Conservation (phyloP, 108 stramenopile species). For the Bacterosira constricta region DNA sequence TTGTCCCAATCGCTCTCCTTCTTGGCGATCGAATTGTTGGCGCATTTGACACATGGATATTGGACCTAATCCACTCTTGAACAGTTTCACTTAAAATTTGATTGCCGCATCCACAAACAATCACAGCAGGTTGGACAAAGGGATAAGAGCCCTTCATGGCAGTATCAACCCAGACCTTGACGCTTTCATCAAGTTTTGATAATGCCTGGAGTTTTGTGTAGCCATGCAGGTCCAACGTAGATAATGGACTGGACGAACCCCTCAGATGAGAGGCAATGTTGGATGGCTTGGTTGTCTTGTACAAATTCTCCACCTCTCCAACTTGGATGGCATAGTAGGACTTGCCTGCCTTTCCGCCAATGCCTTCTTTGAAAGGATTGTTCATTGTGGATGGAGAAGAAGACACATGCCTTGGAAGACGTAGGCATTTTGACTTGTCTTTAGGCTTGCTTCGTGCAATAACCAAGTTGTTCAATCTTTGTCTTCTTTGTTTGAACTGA, state of each 20-base stretch:
- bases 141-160: slow-evolving; percentile 27
- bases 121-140: slow-evolving; percentile 7
- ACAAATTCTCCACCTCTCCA: slow-evolving; percentile 25
- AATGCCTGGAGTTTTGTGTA: slow-evolving; percentile 10
- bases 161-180: slow-evolving; percentile 11
- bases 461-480: slow-evolving; percentile 6
- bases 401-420: background rate
- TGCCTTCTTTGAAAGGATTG: background rate
- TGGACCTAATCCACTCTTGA: slow-evolving; percentile 16
- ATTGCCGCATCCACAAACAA: slow-evolving; percentile 24
- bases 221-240: slow-evolving; percentile 18
- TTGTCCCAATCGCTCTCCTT: no score
- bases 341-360: slow-evolving; percentile 26
- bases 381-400: background rate
- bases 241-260: background rate
- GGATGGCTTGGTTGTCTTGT: slow-evolving; percentile 27
- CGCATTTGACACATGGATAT: slow-evolving; percentile 14
- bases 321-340: slow-evolving; percentile 13
- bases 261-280: no score
- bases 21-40: no score
- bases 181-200: slow-evolving; percentile 9
- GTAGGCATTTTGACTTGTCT: background rate
- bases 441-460: background rate
- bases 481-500: slow-evolving; percentile 10
- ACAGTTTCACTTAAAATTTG: slow-evolving; percentile 20